phyloP scores from a whole-genome alignment of 2,329 filamentous ascomycete species.

The Endoconidiophora polonica region DNA sequence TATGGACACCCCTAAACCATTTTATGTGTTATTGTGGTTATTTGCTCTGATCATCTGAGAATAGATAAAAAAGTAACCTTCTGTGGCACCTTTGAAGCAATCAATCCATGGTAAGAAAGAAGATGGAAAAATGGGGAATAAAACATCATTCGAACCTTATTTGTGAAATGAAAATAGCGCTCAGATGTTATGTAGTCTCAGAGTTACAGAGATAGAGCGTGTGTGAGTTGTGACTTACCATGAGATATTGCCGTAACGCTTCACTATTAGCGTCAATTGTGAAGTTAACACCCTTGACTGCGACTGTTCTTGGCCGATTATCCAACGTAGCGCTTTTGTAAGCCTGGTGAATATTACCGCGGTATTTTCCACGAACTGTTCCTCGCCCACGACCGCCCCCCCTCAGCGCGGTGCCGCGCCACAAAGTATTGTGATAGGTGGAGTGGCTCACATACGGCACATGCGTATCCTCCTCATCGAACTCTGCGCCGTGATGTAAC shows the following conservation, averaged over 20 bases:
- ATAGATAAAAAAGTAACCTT: no score
- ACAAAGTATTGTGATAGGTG: no score
- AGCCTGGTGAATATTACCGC: constrained; percentile 32
- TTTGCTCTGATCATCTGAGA: no score
- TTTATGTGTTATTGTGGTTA: no score
- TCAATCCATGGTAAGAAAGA: no score
- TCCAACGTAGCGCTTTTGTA: constrained; percentile 54
- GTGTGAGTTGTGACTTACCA: constrained; percentile 30
- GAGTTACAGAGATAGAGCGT: no score
- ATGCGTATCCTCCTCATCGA: constrained; percentile 26
- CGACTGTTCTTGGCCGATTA: constrained; percentile 54
- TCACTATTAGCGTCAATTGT: constrained; percentile 48
- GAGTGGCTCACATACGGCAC: background rate
- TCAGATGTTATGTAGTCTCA: no score
- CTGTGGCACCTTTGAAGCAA: no score
- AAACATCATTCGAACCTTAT: no score
- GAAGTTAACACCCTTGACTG: constrained; percentile 46
- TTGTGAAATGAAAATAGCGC: no score
- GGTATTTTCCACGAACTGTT: constrained; percentile 15
- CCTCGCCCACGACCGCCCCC: constrained; percentile 17
- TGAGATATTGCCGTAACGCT: constrained; percentile 51
- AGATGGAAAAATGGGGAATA: no score
- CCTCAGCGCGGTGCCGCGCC: constrained; percentile 26
- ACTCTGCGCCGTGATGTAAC: constrained; percentile 23
- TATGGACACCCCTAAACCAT: no score